Conservation (phyloP, 169 alveolate species). For the Plasmodium chabaudi region DNA sequence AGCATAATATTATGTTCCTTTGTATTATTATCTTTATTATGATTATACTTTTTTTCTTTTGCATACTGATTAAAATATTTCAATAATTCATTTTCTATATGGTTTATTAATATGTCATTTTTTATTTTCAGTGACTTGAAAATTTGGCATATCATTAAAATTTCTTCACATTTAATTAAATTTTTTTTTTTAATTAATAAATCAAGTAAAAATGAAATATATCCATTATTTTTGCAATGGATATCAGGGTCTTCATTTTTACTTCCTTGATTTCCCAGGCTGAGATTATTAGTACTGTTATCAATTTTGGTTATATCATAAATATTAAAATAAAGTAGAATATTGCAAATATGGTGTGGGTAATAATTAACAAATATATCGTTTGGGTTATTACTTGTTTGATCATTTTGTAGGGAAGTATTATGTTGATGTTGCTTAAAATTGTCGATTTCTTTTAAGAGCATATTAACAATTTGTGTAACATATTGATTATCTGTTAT, state of each 20-base stretch:
- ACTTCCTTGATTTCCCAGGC: not conserved
- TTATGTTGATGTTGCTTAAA: constrained; percentile 8
- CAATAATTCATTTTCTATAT: constrained; percentile 47
- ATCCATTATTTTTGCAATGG: not conserved
- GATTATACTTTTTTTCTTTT: not conserved
- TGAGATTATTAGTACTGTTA: not conserved
- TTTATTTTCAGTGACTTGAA: constrained; percentile 62
- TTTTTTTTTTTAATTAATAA: constrained; percentile 56
- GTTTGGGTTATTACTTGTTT: not conserved
- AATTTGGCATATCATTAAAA: constrained; percentile 62
- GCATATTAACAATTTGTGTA: constrained; percentile 1
- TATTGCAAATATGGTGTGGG: constrained; percentile 71
- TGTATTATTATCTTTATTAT: constrained; percentile 1
- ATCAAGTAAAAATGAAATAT: constrained; percentile 25
- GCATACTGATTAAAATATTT: constrained; percentile 7
- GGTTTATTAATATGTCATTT: constrained; percentile 21
- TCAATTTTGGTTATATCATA: constrained; percentile 20
- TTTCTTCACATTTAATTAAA: constrained; percentile 51
- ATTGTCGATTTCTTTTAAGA: constrained; percentile 31
- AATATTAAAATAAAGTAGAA: constrained; percentile 61
- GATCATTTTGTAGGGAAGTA: not conserved
- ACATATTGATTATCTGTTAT: constrained; percentile 31
- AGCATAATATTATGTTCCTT: not conserved
- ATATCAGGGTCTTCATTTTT: not conserved
- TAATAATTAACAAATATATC: constrained; percentile 12